Base-by-base conservation (phyloP, 2,329 filamentous ascomycete species). In the Daldinia sp. region DNA sequence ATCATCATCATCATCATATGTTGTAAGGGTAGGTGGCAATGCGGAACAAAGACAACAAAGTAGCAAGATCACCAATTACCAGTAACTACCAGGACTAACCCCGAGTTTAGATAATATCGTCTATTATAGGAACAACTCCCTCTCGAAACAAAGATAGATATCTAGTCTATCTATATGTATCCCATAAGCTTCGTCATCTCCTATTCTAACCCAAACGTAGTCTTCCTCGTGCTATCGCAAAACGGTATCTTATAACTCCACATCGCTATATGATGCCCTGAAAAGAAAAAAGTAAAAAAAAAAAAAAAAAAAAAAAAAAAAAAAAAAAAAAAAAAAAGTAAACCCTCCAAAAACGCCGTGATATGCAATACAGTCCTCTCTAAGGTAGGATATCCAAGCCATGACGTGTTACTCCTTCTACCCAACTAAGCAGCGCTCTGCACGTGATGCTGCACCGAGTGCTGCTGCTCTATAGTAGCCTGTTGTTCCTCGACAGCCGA, bases 381-480 rank as follows among this genome's bases (percentile, higher is more conserved):
- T 15, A 18, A 50, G 26, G 18, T 7, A 30, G 18, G 26, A n/a
- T 3, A 9, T 20, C 13, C 18, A 42, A 42, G 41, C 20, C 10
- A 53, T 35, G 20, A 20, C 23, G 23, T 41, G 15, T n/a, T 15
- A 6, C 23, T 15, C 12, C 13, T 13, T 13, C 35, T 13, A 12
- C n/a, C 53, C n/a, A 18, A 28, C 20, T 60, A 62, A 60, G 62
- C 63, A 42, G 61, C 67, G 15, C 67, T 61, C 57, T 66, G 66
- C 23, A 57, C 62, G 9, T 41, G 35, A 6, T 62, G 42, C 23
- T 39, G 68, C 15, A 54, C 57, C 13, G 30, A 23, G 6, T 60
- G 44, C 23, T 41, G 46, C 15, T 23, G 20, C 20, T 23, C 20
- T 2, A 23, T 23, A 23, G 55, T 42, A 30, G 42, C 26, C 13